These are phyloP conservation scores for Tuber umbilicatum DNA, from an alignment of 495 filamentous ascomycete genomes.

Conservation along the genomic window DNA sequence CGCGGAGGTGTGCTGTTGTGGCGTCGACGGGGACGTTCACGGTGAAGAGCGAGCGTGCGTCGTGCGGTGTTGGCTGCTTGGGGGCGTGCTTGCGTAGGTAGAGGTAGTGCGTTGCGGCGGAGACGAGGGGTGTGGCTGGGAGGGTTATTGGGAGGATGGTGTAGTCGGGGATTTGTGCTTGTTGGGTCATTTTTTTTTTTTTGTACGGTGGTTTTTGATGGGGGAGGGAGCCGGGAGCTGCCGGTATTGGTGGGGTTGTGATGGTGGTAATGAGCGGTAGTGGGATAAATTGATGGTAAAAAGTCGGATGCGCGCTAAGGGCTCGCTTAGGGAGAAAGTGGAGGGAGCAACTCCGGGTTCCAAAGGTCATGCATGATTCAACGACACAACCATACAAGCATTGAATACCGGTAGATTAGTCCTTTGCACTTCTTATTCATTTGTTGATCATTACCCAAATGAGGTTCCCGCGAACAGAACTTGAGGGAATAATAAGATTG, in stretches of 20 bases:
- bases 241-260: conserved; percentile 6
- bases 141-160: conserved; percentile 22
- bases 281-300: too few relatives aligned
- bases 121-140: not conserved
- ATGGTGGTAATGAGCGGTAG: not conserved
- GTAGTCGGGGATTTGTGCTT: conserved; percentile 19
- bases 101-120: conserved; percentile 58
- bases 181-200: conserved; percentile 17
- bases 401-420: too few relatives aligned
- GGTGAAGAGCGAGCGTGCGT: conserved; percentile 72
- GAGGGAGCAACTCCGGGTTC: too few relatives aligned
- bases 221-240: not conserved
- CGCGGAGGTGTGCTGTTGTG: conserved; percentile 66
- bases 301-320: too few relatives aligned
- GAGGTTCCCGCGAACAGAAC: too few relatives aligned
- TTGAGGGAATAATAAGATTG: too few relatives aligned
- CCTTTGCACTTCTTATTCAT: too few relatives aligned
- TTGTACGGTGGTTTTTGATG: conserved; percentile 9
- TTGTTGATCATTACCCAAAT: too few relatives aligned
- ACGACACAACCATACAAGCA: too few relatives aligned
- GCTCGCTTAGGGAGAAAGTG: too few relatives aligned
- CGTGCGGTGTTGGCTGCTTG: conserved; percentile 65
- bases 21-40: conserved; percentile 84
- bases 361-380: too few relatives aligned
- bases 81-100: conserved; percentile 74